These are phyloP conservation scores for Epichloe aotearoae DNA, from an alignment of 2,329 filamentous ascomycete species.

Conservation along the genomic window DNA sequence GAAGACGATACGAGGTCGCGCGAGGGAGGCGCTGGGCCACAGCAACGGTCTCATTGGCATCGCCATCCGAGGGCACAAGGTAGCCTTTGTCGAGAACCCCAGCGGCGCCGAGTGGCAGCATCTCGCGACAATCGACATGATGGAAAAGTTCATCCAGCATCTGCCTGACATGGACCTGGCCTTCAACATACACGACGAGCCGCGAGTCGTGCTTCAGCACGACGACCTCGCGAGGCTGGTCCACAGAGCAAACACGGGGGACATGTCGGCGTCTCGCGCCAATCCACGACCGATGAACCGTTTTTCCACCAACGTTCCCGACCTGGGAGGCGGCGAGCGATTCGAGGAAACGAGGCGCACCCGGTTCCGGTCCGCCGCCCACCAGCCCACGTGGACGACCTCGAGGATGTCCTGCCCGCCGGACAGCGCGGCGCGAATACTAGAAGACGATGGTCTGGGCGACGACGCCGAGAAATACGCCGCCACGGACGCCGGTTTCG, in stretches of 20 bases:
- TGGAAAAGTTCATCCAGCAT: conserved; percentile 61
- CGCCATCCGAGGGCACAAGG: conserved; percentile 61
- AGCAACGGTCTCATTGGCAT: conserved; percentile 70
- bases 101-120: conserved; percentile 68
- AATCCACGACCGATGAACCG: conserved; percentile 30
- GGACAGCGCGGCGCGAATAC: conserved; percentile 59
- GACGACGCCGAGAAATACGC: conserved; percentile 61
- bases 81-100: conserved; percentile 52
- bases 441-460: conserved; percentile 44
- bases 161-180: conserved; percentile 92
- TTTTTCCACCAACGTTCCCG: not conserved
- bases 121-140: conserved; percentile 71
- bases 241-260: conserved; percentile 45
- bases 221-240: conserved; percentile 69
- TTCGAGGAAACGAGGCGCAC: conserved; percentile 71
- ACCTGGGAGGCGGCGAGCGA: conserved; percentile 49
- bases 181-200: conserved; percentile 93
- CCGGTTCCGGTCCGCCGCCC: conserved; percentile 77
- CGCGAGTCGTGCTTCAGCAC: conserved; percentile 71
- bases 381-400: conserved; percentile 82
- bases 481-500: conserved; percentile 63
- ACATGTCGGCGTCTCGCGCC: conserved; percentile 44
- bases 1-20: conserved; percentile 61
- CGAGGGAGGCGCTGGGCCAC: conserved; percentile 68
- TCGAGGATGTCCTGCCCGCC: conserved; percentile 76